Evolutionary conservation across 1,139 yeast species (phyloP), one percentile per base, ranked within the genome.

Genomic region (Zygoascus meyerae): DNA sequence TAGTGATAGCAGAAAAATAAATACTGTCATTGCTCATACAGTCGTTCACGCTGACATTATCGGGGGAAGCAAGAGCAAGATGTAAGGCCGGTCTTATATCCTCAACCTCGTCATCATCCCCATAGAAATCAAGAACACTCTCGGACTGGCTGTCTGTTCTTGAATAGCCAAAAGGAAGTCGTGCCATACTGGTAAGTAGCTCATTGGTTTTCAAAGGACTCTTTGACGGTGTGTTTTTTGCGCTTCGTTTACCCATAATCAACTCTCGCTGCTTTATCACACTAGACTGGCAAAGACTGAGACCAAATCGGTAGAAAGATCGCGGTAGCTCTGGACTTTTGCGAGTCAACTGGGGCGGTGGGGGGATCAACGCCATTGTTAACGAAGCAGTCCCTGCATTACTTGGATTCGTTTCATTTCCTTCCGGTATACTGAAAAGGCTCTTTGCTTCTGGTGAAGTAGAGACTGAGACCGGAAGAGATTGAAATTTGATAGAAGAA

Each of bases 341-440:
- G 11, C 62, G 54, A 16, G 59, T 51, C 34, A 62, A 45, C 40
- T 58, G 62, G 4, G 64, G 63, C 16, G 65, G 65, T 2, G 65
- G 64, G 1, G 65, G 65, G 18, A 62, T 56, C 37, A 60, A 40
- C 5, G 58, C 49, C 55, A 56, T 58, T 2, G 64, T 60, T 14
- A 60, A 48, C 12, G 61, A 55, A 34, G 40, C 42, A 17, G 30
- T 17, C 10, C 21, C 37, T n/a, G 18, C 3, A 11, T 33, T 21
- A 18, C 9, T 15, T 17, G 10, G 17, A 26, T 34, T 30, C 29
- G 10, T 10, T 7, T 34, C 43, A 12, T 18, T 28, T 7, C 31
- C 31, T 10, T 40, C 43, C 2, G 43, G 37, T 11, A 40, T 18
- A 14, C 35, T 32, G 31, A 32, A 18, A 12, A 26, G 36, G 10